Evolutionary conservation across 768 basidiomycete genomes (phyloP).

Genomic region (Mycena metata): DNA sequence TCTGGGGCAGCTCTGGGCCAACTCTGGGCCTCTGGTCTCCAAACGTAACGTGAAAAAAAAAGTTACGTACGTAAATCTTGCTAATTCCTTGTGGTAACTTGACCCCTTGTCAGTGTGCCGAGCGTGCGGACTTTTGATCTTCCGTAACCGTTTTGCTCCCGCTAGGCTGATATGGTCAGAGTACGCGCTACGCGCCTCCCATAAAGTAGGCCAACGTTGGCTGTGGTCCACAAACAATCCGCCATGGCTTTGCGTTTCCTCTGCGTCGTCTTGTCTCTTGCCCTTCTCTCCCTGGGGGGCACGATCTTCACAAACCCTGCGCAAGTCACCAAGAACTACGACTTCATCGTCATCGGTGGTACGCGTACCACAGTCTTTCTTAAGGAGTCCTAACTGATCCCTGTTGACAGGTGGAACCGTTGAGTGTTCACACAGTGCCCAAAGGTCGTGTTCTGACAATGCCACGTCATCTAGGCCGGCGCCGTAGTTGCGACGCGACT

Average conservation of each 20-base stretch:
- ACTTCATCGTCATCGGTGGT: constrained; percentile 35
- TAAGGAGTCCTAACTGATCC: neutral
- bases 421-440: neutral
- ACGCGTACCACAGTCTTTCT: neutral
- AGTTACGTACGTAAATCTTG: too few relatives aligned
- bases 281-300: neutral
- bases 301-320: constrained; percentile 14
- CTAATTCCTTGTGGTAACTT: too few relatives aligned
- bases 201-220: too few relatives aligned
- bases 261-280: neutral
- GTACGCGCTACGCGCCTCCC: too few relatives aligned
- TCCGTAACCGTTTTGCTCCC: too few relatives aligned
- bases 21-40: too few relatives aligned
- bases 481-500: constrained; percentile 55
- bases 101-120: too few relatives aligned
- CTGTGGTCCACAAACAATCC: neutral
- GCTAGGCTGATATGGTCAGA: too few relatives aligned
- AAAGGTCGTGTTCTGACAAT: too few relatives aligned
- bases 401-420: neutral
- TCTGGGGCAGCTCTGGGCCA: too few relatives aligned
- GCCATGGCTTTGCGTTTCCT: neutral
- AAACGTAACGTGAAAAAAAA: too few relatives aligned
- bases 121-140: too few relatives aligned
- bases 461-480: constrained; percentile 44
- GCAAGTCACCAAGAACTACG: constrained; percentile 23